Percentiles rank a stretch among this genome's conserved stretches.
These are phyloP conservation scores for Prunus kanzakura DNA, from an alignment of 306 rosid genomes.

Conservation along the genomic window DNA sequence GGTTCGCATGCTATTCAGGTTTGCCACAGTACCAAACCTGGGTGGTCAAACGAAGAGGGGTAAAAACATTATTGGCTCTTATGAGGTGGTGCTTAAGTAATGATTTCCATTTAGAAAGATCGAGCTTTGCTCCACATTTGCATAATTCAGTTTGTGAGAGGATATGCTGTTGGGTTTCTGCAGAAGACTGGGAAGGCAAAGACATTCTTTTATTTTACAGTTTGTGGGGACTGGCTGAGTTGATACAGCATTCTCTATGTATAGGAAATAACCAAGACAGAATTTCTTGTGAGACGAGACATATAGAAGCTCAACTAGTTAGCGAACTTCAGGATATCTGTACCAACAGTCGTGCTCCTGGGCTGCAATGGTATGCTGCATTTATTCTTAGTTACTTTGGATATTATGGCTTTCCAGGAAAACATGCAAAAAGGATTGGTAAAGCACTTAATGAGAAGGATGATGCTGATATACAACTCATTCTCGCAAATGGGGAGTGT, in stretches of 20 bases:
- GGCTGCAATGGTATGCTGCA: conserved; percentile 72
- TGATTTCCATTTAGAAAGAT: conserved; percentile 42
- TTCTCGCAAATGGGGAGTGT: conserved; percentile 45
- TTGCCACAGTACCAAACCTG: conserved; percentile 45
- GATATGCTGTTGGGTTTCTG: conserved; percentile 56
- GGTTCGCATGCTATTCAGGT: conserved; percentile 52
- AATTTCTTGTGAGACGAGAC: conserved; percentile 26
- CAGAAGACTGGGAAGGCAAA: conserved; percentile 77
- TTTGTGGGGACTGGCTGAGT: conserved; percentile 66
- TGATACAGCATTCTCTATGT: conserved; percentile 43
- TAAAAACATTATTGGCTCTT: conserved; percentile 37
- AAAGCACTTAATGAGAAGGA: conserved; percentile 49
- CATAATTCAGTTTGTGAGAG: conserved; percentile 36
- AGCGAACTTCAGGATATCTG: conserved; percentile 53
- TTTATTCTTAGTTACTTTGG: conserved; percentile 62
- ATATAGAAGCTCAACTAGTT: conserved; percentile 43
- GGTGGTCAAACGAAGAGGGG: conserved; percentile 38
- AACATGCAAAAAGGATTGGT: conserved; percentile 59
- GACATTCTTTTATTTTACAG: conserved; percentile 56
- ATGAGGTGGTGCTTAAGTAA: conserved; percentile 56
- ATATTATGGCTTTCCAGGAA: conserved; percentile 78
- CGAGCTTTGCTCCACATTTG: conserved; percentile 50
- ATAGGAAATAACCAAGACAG: conserved; percentile 22
- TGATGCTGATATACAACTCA: conserved; percentile 52
- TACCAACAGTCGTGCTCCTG: conserved; percentile 42